Evolutionary conservation across 1,139 yeast species (phyloP), one percentile per base, ranked within the genome.

Genomic region (Arxiozyma bovina): DNA sequence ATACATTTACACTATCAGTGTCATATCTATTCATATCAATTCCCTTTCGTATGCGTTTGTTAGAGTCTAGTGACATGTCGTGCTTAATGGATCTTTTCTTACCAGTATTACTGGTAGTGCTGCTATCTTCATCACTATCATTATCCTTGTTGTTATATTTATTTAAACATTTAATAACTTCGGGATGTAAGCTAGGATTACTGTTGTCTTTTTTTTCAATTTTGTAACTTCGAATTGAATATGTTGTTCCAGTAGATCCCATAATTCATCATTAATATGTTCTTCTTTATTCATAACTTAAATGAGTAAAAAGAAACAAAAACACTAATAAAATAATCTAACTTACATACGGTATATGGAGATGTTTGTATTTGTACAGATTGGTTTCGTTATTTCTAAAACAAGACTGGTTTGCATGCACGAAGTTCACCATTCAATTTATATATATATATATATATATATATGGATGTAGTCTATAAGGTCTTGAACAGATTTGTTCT

Each of bases 151-250:
- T 12, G 9, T 21, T 34, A 22, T 21, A 34, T 15, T 46, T 46
- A 15, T 38, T 38, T 22, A 46, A 46, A n/a, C 40, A 48, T 27
- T 43, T 51, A 22, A 42, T 45, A 9, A 53, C 59, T 18, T 60
- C 62, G 9, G 63, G 63, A 55, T 63, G 67, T 5, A 50, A 18
- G 4, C 27, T 61, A 11, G 61, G 62, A 55, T 62, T 65, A 4
- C 45, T 17, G 3, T 34, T 8, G 15, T 34, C 48, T 17, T 45
- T 5, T 48, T 34, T 30, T 21, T 20, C 17, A 46, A 20, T 4
- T 34, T 25, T 15, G 21, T 18, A 9, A 46, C 15, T 34, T 46
- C 42, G 5, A 21, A 17, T 22, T 46, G 49, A 18, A 46, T 46
- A 6, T 4, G 23, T 22, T 20, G 15, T 12, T 46, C 49, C n/a